Percentiles rank a stretch among this genome's conserved stretches.
phyloP scores from a whole-genome alignment of 2,329 filamentous ascomycete species.

The Drechslerella stenobrocha region DNA sequence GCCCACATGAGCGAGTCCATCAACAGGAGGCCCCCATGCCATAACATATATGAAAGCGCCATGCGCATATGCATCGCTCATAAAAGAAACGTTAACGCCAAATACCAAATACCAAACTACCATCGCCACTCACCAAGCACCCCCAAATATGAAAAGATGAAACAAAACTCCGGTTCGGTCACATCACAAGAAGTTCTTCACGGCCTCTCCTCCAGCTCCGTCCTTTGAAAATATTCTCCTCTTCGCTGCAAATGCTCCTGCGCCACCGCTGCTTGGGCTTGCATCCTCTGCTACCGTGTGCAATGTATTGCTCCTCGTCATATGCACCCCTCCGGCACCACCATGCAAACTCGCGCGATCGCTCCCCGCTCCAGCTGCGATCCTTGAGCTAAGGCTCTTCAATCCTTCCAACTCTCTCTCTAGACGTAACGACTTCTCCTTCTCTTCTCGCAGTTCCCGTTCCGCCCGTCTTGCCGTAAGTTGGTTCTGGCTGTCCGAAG shows the following conservation, averaged over 20 bases:
- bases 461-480: conserved; percentile 82
- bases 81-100: not conserved
- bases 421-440: conserved; percentile 76
- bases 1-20: no score
- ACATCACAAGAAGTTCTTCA: conserved; percentile 57
- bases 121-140: no score
- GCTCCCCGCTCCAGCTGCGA: conserved; percentile 21
- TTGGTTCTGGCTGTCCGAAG: conserved; percentile 78
- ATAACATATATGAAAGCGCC: not conserved
- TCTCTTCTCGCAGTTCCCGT: conserved; percentile 84
- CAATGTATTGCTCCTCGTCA: conserved; percentile 52
- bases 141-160: not conserved
- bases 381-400: conserved; percentile 67
- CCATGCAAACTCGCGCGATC: conserved; percentile 29
- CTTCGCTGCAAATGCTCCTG: conserved; percentile 48
- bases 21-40: not conserved
- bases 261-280: not conserved
- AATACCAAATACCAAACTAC: not conserved
- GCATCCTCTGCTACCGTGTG: conserved; percentile 56
- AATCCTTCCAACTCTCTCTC: conserved; percentile 84
- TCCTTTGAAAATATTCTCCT: conserved; percentile 52
- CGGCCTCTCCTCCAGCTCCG: conserved; percentile 55
- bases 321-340: conserved; percentile 19
- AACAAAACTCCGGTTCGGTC: no score
- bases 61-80: not conserved